These are phyloP conservation scores for Cotoneaster glaucophyllus DNA, from an alignment of 306 rosid species.

Conservation along the genomic window DNA sequence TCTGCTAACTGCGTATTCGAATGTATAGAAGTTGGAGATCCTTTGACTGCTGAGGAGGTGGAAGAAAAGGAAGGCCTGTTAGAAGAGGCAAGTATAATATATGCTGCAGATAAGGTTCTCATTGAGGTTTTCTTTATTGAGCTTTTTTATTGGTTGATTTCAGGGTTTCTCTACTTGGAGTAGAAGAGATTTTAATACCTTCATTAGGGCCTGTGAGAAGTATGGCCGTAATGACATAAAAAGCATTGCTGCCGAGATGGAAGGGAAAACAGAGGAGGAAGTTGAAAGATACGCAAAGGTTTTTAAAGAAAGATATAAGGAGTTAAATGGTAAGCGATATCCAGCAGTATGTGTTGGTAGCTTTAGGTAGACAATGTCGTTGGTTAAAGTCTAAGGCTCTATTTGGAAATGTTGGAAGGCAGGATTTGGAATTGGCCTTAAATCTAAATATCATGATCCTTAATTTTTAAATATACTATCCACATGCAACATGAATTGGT, in stretches of 20 bases:
- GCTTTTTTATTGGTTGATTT: conserved; percentile 26
- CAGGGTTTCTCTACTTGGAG: conserved; percentile 99
- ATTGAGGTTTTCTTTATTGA: conserved; percentile 9
- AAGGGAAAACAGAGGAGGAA: conserved; percentile 90
- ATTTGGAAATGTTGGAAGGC: background rate
- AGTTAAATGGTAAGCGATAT: conserved; percentile 65
- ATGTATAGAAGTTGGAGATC: conserved; percentile 74
- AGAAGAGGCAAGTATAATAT: conserved; percentile 50
- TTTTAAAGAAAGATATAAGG: conserved; percentile 90
- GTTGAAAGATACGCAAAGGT: conserved; percentile 90
- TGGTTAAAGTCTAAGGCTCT: background rate
- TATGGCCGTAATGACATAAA: conserved; percentile 87
- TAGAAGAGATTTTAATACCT: conserved; percentile 89
- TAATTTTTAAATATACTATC: no score
- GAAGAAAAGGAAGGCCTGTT: conserved; percentile 91
- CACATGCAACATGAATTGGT: background rate
- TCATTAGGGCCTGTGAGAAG: conserved; percentile 96
- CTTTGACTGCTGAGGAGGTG: conserved; percentile 89
- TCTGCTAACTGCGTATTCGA: conserved; percentile 18
- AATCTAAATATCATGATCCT: no score
- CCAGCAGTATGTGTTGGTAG: background rate
- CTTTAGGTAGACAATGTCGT: background rate
- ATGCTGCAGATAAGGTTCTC: conserved; percentile 8
- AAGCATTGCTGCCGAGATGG: conserved; percentile 88
- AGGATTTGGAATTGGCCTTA: background rate